Conservation (phyloP, 2,329 filamentous ascomycete genomes). For the Septoria linicola region DNA sequence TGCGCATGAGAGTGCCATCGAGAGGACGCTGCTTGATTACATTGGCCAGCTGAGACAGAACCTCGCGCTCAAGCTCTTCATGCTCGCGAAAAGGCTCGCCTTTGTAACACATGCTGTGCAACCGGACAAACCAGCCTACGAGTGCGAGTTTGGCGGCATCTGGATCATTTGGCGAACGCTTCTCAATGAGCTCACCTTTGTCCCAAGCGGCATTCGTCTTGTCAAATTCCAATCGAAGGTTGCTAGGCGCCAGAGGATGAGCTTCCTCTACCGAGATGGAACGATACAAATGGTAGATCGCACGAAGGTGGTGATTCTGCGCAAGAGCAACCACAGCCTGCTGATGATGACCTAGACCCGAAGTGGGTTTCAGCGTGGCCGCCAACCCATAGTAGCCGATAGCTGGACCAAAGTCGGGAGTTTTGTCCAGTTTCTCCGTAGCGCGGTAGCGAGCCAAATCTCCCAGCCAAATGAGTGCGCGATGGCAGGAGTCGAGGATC, state of each 20-base stretch:
- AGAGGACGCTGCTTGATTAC: constrained; percentile 68
- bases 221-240: constrained; percentile 77
- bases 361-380: constrained; percentile 71
- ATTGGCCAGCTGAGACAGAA: constrained; percentile 73
- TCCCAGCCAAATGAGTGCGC: constrained; percentile 80
- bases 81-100: constrained; percentile 72
- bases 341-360: constrained; percentile 84
- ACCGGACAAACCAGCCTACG: constrained; percentile 76
- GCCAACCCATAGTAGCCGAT: constrained; percentile 84
- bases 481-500: constrained; percentile 74
- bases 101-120: constrained; percentile 81
- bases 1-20: constrained; percentile 68
- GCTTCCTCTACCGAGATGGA: constrained; percentile 72
- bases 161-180: constrained; percentile 40
- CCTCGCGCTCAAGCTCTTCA: constrained; percentile 79
- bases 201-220: constrained; percentile 60
- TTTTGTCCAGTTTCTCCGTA: constrained; percentile 68
- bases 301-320: constrained; percentile 75
- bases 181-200: constrained; percentile 53
- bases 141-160: constrained; percentile 64
- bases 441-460: constrained; percentile 86
- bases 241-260: constrained; percentile 70
- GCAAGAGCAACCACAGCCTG: constrained; percentile 81
- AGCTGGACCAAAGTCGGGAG: constrained; percentile 74
- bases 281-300: constrained; percentile 87